Conservation (phyloP, 345 rosid genomes). For the Camelina hispida region DNA sequence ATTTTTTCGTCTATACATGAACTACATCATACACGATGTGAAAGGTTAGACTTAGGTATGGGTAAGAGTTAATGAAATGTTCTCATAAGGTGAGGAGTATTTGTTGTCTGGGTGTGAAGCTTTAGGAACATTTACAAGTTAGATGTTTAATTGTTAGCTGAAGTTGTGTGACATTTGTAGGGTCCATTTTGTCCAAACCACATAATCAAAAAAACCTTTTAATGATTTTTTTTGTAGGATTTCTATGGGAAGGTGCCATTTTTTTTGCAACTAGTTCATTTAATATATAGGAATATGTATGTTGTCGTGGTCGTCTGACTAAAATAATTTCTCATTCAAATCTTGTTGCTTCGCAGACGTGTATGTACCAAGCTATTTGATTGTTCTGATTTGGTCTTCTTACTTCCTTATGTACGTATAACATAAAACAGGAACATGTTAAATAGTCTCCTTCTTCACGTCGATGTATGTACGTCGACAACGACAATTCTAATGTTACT, state of each 20-base stretch:
- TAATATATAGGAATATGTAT: slow-evolving; percentile 11
- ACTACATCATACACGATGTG: slow-evolving; percentile 33
- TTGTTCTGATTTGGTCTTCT: not conserved
- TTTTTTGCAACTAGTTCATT: slow-evolving; percentile 20
- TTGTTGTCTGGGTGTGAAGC: slow-evolving; percentile 39
- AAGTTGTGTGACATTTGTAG: slow-evolving; percentile 37
- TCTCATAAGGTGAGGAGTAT: slow-evolving; percentile 31
- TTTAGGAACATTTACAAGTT: slow-evolving; percentile 45
- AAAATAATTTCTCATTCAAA: not conserved
- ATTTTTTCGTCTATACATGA: slow-evolving; percentile 34
- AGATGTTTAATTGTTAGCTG: slow-evolving; percentile 41
- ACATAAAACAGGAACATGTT: not conserved
- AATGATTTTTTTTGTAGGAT: slow-evolving; percentile 23
- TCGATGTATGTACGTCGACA: no score
- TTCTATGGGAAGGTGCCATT: slow-evolving; percentile 25
- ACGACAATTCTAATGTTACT: not conserved
- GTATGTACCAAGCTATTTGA: not conserved
- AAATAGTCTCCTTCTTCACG: not conserved
- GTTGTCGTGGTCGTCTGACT: slow-evolving; percentile 8
- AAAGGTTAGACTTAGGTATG: slow-evolving; percentile 43
- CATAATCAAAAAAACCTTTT: slow-evolving; percentile 23
- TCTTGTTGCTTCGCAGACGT: not conserved
- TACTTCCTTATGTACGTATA: not conserved
- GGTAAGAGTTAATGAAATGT: slow-evolving; percentile 45
- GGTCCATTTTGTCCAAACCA: slow-evolving; percentile 42